phyloP scores from a whole-genome alignment of 441 rosid species.

The Theobroma grandiflorum region DNA sequence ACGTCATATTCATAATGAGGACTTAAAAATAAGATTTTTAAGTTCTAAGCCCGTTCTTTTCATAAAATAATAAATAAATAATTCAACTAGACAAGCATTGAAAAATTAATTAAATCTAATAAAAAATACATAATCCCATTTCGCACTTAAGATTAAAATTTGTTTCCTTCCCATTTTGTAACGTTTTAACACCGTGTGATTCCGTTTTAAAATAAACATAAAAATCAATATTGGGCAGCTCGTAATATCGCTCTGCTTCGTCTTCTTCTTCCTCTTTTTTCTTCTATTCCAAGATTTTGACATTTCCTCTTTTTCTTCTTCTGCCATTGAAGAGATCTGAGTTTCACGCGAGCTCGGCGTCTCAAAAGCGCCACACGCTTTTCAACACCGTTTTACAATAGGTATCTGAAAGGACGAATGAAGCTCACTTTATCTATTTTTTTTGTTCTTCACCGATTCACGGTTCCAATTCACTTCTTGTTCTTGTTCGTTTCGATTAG shows the following conservation, averaged over 20 bases:
- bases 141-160: too few relatives aligned
- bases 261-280: conserved; percentile 9
- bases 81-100: too few relatives aligned
- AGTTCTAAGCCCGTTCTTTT: too few relatives aligned
- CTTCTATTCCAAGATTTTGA: conserved; percentile 21
- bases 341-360: conserved; percentile 11
- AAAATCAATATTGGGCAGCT: conserved; percentile 15
- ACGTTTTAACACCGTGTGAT: conserved; percentile 5
- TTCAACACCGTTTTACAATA: neutral
- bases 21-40: too few relatives aligned
- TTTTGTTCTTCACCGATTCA: neutral
- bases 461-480: neutral
- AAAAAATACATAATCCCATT: too few relatives aligned
- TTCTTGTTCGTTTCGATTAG: conserved; percentile 12
- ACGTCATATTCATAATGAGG: too few relatives aligned
- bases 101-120: too few relatives aligned
- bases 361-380: conserved; percentile 14
- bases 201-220: neutral
- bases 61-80: too few relatives aligned
- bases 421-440: neutral
- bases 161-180: neutral
- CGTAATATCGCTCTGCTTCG: neutral
- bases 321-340: conserved; percentile 23
- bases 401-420: conserved; percentile 22
- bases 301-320: conserved; percentile 23